These are phyloP conservation scores for Hypoxylon sp. DNA, from an alignment of 2,329 filamentous ascomycete species.

Conservation along the genomic window DNA sequence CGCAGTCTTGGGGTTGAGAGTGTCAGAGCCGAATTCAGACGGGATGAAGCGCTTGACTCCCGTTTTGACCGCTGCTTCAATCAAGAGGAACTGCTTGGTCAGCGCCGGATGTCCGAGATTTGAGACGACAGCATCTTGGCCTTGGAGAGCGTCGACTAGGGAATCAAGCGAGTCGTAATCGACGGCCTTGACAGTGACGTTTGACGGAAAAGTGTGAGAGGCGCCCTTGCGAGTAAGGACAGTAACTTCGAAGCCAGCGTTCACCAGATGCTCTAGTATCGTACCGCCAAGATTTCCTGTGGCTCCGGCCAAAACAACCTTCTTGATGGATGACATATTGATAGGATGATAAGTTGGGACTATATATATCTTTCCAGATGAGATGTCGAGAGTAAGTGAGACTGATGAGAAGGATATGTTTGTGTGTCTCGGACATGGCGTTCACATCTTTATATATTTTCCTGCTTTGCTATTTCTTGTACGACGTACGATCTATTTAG, in stretches of 20 bases:
- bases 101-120: conserved; percentile 57
- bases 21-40: conserved; percentile 67
- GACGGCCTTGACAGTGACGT: conserved; percentile 62
- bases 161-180: conserved; percentile 65
- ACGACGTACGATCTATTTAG: conserved; percentile 4
- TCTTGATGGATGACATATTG: conserved; percentile 44
- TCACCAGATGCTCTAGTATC: conserved; percentile 58
- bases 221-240: conserved; percentile 67
- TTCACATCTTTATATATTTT: conserved; percentile 14
- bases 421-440: conserved; percentile 2
- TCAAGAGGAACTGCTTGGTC: conserved; percentile 62
- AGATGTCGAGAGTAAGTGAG: not conserved
- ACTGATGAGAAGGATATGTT: conserved; percentile 5
- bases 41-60: conserved; percentile 75
- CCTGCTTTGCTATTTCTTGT: conserved; percentile 7
- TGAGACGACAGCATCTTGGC: conserved; percentile 72
- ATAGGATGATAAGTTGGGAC: conserved; percentile 7
- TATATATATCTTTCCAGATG: not conserved
- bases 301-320: conserved; percentile 47
- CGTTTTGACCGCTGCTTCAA: conserved; percentile 71
- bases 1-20: conserved; percentile 57
- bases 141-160: conserved; percentile 65
- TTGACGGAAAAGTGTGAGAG: conserved; percentile 53
- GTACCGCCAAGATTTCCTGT: conserved; percentile 57
- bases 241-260: conserved; percentile 65